Percentiles rank a stretch among this genome's conserved stretches.
These are phyloP conservation scores for Aspergillus tubingensis DNA, from an alignment of 2,329 filamentous ascomycete species.

Conservation along the genomic window DNA sequence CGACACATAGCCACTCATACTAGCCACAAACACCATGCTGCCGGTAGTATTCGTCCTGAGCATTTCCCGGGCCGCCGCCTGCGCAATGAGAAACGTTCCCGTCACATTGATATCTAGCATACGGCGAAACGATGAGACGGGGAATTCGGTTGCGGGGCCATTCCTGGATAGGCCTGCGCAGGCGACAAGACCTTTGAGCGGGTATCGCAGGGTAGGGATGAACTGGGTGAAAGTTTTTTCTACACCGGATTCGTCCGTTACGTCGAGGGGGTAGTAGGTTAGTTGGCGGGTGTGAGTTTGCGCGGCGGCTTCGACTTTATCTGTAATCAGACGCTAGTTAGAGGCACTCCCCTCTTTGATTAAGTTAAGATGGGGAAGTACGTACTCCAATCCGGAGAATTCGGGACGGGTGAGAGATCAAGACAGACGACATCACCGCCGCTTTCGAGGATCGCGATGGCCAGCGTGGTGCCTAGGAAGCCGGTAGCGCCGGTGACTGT, in stretches of 20 bases:
- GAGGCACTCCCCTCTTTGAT: no score
- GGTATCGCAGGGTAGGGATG: conserved; percentile 22
- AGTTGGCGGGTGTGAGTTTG: conserved; percentile 7
- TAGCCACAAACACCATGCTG: conserved; percentile 24
- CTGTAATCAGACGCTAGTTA: not conserved
- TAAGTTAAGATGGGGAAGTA: not conserved
- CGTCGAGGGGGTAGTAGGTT: conserved; percentile 26
- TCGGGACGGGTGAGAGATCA: conserved; percentile 23
- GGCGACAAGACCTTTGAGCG: conserved; percentile 34
- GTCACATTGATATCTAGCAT: conserved; percentile 31
- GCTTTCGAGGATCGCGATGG: conserved; percentile 30
- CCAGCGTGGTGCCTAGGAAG: conserved; percentile 23
- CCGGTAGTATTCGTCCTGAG: conserved; percentile 4
- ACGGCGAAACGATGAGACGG: conserved; percentile 17
- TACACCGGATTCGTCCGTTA: conserved; percentile 22
- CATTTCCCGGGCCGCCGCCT: conserved; percentile 18
- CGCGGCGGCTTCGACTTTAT: conserved; percentile 12
- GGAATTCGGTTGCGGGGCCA: conserved; percentile 29
- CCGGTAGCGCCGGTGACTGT: conserved; percentile 29
- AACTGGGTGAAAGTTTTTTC: conserved; percentile 20
- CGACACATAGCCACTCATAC: conserved; percentile 22
- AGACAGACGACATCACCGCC: conserved; percentile 39
- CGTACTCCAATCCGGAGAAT: conserved; percentile 16
- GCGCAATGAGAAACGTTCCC: conserved; percentile 24
- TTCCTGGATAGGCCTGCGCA: conserved; percentile 35